Evolutionary conservation across 306 rosid genomes (phyloP).

Genomic region (Pyrus pyrifolia): DNA sequence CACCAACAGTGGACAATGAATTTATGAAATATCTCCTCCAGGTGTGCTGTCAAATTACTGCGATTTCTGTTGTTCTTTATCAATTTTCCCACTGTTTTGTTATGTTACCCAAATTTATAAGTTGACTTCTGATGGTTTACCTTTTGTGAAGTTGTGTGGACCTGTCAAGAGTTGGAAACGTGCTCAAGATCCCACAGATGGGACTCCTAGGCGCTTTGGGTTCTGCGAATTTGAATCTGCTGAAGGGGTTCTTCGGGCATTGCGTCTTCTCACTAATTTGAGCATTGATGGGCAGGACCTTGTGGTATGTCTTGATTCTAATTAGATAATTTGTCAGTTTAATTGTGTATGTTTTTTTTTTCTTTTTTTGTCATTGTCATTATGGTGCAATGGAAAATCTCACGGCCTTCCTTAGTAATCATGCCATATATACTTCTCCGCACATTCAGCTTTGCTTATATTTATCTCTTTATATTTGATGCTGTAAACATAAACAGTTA

Average conservation of each 20-base stretch:
- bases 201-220: slow-evolving; percentile 85
- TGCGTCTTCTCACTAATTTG: slow-evolving; percentile 77
- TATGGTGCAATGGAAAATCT: neutral
- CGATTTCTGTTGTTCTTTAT: neutral
- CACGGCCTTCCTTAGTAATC: neutral
- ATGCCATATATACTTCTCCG: neutral
- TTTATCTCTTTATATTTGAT: slow-evolving; percentile 4
- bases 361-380: neutral
- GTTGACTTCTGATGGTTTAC: slow-evolving; percentile 4
- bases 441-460: neutral
- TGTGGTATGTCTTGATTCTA: slow-evolving; percentile 46
- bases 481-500: slow-evolving; percentile 38
- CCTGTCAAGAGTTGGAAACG: slow-evolving; percentile 97
- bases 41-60: slow-evolving; percentile 34
- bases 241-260: slow-evolving; percentile 95
- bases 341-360: neutral
- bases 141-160: slow-evolving; percentile 70
- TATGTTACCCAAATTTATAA: neutral
- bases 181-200: slow-evolving; percentile 75
- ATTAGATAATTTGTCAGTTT: neutral
- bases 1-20: slow-evolving; percentile 86
- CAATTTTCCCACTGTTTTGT: neutral
- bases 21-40: slow-evolving; percentile 77
- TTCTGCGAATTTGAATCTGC: slow-evolving; percentile 94
- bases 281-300: slow-evolving; percentile 93